These are phyloP conservation scores for Leccinum longicurvipes DNA, from an alignment of 768 basidiomycete genomes.

Conservation along the genomic window DNA sequence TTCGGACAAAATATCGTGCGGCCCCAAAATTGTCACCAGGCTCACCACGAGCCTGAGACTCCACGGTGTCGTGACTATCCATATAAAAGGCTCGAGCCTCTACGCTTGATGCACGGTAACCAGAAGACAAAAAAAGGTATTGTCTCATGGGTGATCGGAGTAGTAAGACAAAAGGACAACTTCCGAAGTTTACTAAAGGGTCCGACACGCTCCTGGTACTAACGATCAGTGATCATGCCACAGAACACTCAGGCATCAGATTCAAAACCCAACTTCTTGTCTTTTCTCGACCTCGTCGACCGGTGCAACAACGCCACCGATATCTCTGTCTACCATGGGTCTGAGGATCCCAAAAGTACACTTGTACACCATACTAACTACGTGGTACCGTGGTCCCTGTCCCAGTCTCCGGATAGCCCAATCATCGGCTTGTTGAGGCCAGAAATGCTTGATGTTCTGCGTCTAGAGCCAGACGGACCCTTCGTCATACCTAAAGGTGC, in stretches of 20 bases:
- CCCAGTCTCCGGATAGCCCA: slow-evolving; percentile 47
- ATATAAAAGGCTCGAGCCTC: no score
- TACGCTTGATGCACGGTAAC: no score
- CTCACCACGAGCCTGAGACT: no score
- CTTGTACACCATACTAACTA: slow-evolving; percentile 36
- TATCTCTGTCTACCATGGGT: slow-evolving; percentile 29
- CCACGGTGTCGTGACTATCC: no score
- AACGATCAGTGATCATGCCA: slow-evolving; percentile 7
- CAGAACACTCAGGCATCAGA: background rate
- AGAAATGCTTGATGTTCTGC: slow-evolving; percentile 51
- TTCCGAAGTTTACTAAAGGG: background rate
- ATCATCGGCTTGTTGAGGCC: slow-evolving; percentile 62
- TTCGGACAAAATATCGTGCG: no score
- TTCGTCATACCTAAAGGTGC: slow-evolving; percentile 42
- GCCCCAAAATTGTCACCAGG: no score
- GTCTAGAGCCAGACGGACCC: slow-evolving; percentile 40
- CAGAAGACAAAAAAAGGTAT: no score
- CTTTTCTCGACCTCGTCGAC: slow-evolving; percentile 63
- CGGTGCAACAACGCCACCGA: slow-evolving; percentile 74
- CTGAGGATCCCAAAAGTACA: slow-evolving; percentile 23
- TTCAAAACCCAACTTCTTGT: slow-evolving; percentile 12
- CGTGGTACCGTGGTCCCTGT: slow-evolving; percentile 56
- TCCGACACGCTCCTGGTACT: background rate
- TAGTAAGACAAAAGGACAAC: background rate
- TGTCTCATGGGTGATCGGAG: no score